These are phyloP conservation scores for Fomitopsis palustris DNA, from an alignment of 1,284 basidiomycete species.

Conservation along the genomic window DNA sequence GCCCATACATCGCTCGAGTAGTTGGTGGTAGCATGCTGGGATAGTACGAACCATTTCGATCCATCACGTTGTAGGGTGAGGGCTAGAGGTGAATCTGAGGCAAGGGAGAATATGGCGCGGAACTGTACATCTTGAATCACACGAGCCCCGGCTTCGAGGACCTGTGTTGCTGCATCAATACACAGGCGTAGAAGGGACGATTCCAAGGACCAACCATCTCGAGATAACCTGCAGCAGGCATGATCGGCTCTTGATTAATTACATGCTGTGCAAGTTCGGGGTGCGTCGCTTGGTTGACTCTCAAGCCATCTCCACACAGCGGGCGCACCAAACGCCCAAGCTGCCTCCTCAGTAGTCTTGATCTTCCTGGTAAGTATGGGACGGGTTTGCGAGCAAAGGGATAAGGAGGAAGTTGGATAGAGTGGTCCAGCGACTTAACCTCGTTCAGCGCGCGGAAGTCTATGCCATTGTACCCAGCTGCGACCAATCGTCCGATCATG, in stretches of 20 bases:
- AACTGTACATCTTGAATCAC: conserved; percentile 24
- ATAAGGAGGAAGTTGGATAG: conserved; percentile 7
- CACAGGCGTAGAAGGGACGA: not conserved
- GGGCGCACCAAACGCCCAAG: not conserved
- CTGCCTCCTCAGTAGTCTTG: not conserved
- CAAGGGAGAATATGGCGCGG: conserved; percentile 22
- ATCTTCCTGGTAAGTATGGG: conserved; percentile 12
- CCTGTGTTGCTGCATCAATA: not conserved
- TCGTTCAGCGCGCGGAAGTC: conserved; percentile 15
- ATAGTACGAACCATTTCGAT: not conserved
- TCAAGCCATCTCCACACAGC: not conserved
- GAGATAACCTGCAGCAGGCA: conserved; percentile 40
- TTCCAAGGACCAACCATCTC: conserved; percentile 33
- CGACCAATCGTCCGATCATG: conserved; percentile 11
- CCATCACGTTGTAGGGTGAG: conserved; percentile 12
- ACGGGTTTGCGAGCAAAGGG: conserved; percentile 16
- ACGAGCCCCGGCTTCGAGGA: conserved; percentile 23
- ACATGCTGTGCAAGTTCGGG: conserved; percentile 36
- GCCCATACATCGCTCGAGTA: too few species aligned
- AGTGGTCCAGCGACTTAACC: not conserved
- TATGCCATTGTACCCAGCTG: conserved; percentile 9
- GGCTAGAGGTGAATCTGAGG: conserved; percentile 25
- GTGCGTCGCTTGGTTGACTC: conserved; percentile 21
- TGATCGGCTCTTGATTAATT: conserved; percentile 36
- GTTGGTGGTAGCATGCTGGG: too few species aligned